These are phyloP conservation scores for Leccinum boreale DNA, from an alignment of 768 basidiomycete genomes.

Conservation along the genomic window DNA sequence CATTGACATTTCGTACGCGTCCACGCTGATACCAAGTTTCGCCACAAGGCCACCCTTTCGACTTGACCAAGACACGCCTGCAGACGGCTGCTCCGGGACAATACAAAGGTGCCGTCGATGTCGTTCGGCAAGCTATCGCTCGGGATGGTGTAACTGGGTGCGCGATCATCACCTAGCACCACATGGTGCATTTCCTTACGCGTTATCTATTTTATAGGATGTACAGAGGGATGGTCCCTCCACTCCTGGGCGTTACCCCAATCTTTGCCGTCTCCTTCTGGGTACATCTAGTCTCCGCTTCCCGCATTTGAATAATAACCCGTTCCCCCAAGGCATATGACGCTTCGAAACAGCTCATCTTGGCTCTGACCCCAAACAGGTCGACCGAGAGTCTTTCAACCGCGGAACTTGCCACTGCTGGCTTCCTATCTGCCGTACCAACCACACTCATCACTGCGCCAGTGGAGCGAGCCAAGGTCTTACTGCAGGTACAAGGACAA, in stretches of 20 bases:
- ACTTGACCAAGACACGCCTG: conserved; percentile 92
- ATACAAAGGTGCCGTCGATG: conserved; percentile 91
- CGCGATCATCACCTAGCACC: not conserved
- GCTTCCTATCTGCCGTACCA: conserved; percentile 92
- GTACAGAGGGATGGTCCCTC: conserved; percentile 93
- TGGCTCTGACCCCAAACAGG: conserved; percentile 74
- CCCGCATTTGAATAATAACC: conserved; percentile 7
- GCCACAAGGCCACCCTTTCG: conserved; percentile 87
- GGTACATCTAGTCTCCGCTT: conserved; percentile 43
- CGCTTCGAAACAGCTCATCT: conserved; percentile 83
- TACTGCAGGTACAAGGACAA: conserved; percentile 94
- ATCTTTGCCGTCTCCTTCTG: conserved; percentile 98
- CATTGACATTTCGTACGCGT: not conserved
- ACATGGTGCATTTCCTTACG: not conserved
- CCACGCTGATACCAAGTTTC: conserved; percentile 7
- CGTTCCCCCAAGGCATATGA: conserved; percentile 74
- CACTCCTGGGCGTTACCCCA: conserved; percentile 91
- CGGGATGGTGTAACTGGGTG: conserved; percentile 89
- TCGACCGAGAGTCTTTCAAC: conserved; percentile 59
- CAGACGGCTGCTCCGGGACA: conserved; percentile 88
- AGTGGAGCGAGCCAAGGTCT: conserved; percentile 93
- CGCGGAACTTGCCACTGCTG: conserved; percentile 83
- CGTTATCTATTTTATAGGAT: conserved; percentile 43
- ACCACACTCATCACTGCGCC: conserved; percentile 92
- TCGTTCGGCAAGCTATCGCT: conserved; percentile 87